phyloP scores from a whole-genome alignment of 2,329 filamentous ascomycete genomes.

The Aureobasidium sp. region DNA sequence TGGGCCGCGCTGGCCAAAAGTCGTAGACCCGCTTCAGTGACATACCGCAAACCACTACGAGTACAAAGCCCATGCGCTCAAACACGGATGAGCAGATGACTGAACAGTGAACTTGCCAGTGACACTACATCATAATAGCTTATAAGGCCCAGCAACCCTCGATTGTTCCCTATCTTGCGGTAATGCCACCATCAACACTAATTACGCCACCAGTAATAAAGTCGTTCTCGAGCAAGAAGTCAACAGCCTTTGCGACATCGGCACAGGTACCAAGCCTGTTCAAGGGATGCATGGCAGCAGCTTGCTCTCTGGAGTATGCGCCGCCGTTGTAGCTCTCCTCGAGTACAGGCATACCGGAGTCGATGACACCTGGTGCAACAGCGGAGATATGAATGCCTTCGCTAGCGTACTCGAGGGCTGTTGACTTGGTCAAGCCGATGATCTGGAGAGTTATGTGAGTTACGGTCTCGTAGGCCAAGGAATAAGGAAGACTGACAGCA shows the following conservation, averaged over 20 bases:
- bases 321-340: constrained; percentile 1
- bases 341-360: neutral
- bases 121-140: no score
- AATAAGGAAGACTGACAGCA: neutral
- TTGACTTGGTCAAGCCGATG: constrained; percentile 1
- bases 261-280: neutral
- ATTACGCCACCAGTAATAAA: constrained; percentile 8
- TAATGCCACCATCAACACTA: constrained; percentile 26
- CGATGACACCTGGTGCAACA: neutral
- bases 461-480: neutral
- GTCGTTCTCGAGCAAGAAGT: constrained; percentile 1
- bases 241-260: constrained; percentile 6
- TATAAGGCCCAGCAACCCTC: no score
- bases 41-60: no score
- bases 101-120: no score
- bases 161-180: neutral
- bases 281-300: constrained; percentile 2
- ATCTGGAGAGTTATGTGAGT: neutral
- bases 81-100: no score
- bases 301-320: neutral
- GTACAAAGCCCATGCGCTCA: no score
- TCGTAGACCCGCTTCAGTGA: neutral
- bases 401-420: neutral
- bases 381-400: constrained; percentile 5
- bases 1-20: neutral